Evolutionary conservation across 371 early-diverging fungal species (phyloP).

Genomic region (Mucor irregularis): DNA sequence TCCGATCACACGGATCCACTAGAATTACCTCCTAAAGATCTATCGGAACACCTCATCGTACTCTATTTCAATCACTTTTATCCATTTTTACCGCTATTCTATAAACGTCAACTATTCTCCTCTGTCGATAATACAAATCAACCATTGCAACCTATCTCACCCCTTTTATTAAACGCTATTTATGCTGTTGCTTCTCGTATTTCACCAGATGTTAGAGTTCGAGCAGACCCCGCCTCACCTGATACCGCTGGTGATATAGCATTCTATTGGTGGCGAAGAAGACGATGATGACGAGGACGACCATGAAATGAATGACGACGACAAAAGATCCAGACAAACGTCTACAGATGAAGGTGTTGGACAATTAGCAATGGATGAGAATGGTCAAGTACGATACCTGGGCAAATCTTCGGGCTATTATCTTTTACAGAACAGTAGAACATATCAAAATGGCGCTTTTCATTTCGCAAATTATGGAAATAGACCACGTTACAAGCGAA

Average conservation of each 20-base stretch:
- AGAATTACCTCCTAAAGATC: constrained; percentile 54
- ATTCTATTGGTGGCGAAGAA: too few species aligned
- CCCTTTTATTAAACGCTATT: constrained; percentile 52
- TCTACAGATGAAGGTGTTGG: constrained; percentile 34
- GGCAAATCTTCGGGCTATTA: constrained; percentile 53
- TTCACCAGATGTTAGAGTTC: constrained; percentile 38
- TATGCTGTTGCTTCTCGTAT: constrained; percentile 50
- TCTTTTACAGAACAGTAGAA: constrained; percentile 42
- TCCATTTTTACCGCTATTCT: constrained; percentile 55
- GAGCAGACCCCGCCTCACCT: constrained; percentile 31
- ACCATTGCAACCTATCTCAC: constrained; percentile 37
- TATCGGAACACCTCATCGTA: constrained; percentile 52
- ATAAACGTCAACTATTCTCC: constrained; percentile 30
- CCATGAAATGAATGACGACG: neutral
- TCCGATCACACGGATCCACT: constrained; percentile 22
- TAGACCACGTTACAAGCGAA: constrained; percentile 7
- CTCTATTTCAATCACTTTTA: constrained; percentile 58
- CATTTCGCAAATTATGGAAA: constrained; percentile 39
- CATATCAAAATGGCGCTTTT: constrained; percentile 48
- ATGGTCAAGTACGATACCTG: constrained; percentile 45
- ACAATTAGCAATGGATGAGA: constrained; percentile 49
- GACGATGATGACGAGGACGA: neutral
- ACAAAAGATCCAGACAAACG: constrained; percentile 11
- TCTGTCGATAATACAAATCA: too few species aligned
- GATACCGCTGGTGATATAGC: constrained; percentile 49